Evolutionary conservation across 192 early-diverging fungal genomes (phyloP).

Genomic region (Umbelopsis sp.): DNA sequence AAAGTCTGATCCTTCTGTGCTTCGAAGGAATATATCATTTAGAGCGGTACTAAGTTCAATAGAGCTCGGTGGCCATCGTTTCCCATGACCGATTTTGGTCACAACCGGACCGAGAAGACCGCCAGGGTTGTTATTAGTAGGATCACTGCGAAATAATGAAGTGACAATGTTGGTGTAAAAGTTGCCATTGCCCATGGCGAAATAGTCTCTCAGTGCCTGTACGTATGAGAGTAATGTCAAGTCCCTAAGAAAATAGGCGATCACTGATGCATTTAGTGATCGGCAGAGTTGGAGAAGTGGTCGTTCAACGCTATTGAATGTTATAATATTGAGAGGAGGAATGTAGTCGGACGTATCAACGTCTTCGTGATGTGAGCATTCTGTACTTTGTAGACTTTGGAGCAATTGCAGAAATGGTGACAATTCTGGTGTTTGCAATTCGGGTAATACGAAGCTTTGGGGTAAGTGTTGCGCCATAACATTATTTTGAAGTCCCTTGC

Average conservation of each 20-base stretch:
- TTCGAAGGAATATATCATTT: constrained; percentile 28
- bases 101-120: constrained; percentile 14
- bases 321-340: constrained; percentile 38
- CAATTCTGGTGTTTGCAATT: constrained; percentile 11
- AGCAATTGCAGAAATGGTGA: constrained; percentile 31
- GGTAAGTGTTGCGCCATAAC: constrained; percentile 17
- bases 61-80: constrained; percentile 30
- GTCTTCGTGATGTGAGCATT: background rate
- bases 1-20: constrained; percentile 16
- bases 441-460: background rate
- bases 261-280: constrained; percentile 46
- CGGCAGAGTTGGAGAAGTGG: constrained; percentile 35
- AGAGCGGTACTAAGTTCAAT: constrained; percentile 35
- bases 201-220: constrained; percentile 40
- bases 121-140: background rate
- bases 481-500: constrained; percentile 28
- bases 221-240: constrained; percentile 47
- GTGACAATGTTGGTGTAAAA: constrained; percentile 44
- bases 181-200: constrained; percentile 44
- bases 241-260: constrained; percentile 51
- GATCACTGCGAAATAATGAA: constrained; percentile 41
- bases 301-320: constrained; percentile 28
- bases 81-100: constrained; percentile 17
- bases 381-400: constrained; percentile 19
- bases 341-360: constrained; percentile 18